Conservation (phyloP, 2,329 filamentous ascomycete genomes). For the Epichloe amarillans region DNA sequence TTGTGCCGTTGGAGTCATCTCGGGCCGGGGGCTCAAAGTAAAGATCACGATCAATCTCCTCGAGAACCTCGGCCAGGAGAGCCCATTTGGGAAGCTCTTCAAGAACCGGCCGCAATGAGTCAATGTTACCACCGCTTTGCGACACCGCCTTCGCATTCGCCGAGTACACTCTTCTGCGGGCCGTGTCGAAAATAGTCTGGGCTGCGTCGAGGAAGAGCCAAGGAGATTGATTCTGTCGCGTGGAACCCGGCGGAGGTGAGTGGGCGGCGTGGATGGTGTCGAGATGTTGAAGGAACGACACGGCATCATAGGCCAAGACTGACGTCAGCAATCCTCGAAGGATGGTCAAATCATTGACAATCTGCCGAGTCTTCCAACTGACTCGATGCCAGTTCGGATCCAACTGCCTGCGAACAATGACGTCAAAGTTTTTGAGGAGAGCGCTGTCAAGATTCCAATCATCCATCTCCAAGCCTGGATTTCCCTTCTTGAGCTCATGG, state of each 20-base stretch:
- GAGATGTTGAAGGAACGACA: constrained; percentile 83
- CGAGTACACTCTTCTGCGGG: constrained; percentile 76
- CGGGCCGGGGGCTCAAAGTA: constrained; percentile 67
- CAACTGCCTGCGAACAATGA: constrained; percentile 74
- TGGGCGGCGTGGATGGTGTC: constrained; percentile 90
- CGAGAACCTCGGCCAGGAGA: constrained; percentile 74
- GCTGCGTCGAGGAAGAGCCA: constrained; percentile 96
- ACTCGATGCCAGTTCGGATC: constrained; percentile 97
- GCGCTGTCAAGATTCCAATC: constrained; percentile 95
- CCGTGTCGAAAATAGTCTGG: constrained; percentile 84
- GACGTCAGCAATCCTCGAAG: constrained; percentile 71
- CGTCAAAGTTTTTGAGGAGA: constrained; percentile 82
- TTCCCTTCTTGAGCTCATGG: constrained; percentile 81
- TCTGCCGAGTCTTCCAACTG: constrained; percentile 88
- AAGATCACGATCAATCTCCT: constrained; percentile 83
- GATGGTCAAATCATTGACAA: constrained; percentile 77
- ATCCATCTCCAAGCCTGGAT: constrained; percentile 83
- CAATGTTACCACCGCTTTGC: constrained; percentile 28
- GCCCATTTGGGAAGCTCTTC: constrained; percentile 95
- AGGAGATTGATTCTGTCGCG: constrained; percentile 75
- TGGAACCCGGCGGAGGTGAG: constrained; percentile 76
- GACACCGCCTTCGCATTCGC: constrained; percentile 44
- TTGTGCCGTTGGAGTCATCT: constrained; percentile 81
- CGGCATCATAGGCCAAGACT: constrained; percentile 74
- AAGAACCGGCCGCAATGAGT: constrained; percentile 64